Percentiles rank a stretch among this genome's conserved stretches.
These are phyloP conservation scores for Xylariaceae sp. DNA, from an alignment of 2,329 filamentous ascomycete species.

Conservation along the genomic window DNA sequence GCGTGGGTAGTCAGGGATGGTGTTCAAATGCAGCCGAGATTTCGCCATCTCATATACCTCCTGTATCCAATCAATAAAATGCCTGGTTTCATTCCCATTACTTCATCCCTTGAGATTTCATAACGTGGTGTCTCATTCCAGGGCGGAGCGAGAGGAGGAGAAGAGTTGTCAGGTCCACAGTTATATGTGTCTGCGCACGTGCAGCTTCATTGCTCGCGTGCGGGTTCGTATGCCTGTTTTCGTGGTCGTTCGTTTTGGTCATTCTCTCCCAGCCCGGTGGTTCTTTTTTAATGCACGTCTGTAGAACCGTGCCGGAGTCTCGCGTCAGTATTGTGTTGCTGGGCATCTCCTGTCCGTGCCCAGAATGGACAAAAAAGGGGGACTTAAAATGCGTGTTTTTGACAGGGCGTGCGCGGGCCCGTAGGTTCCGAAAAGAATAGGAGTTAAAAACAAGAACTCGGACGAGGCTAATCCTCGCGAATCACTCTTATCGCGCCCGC, in stretches of 20 bases:
- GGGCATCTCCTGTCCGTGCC: no score
- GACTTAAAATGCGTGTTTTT: no score
- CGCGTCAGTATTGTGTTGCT: no score
- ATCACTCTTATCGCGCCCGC: no score
- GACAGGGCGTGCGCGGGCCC: no score
- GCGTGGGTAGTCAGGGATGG: slow-evolving; percentile 10
- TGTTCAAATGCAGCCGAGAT: slow-evolving; percentile 19
- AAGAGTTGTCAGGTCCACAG: slow-evolving; percentile 17
- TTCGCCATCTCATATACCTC: slow-evolving; percentile 20
- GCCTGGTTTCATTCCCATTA: slow-evolving; percentile 17
- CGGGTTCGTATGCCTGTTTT: no score
- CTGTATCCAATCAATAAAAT: slow-evolving; percentile 28
- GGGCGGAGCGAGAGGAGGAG: not conserved
- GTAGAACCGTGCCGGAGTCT: no score
- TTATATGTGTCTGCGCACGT: slow-evolving; percentile 9
- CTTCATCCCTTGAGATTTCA: slow-evolving; percentile 17
- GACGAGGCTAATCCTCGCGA: no score
- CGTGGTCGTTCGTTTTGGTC: slow-evolving; percentile 1
- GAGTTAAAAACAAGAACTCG: no score
- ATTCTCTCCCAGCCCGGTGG: not conserved
- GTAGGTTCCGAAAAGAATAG: no score
- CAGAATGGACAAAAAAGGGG: no score
- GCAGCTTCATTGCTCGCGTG: not conserved
- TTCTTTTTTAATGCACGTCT: no score
- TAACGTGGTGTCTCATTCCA: slow-evolving; percentile 11